These are phyloP conservation scores for Pseudogymnoascus sp. DNA, from an alignment of 2,329 filamentous ascomycete genomes.

Conservation along the genomic window DNA sequence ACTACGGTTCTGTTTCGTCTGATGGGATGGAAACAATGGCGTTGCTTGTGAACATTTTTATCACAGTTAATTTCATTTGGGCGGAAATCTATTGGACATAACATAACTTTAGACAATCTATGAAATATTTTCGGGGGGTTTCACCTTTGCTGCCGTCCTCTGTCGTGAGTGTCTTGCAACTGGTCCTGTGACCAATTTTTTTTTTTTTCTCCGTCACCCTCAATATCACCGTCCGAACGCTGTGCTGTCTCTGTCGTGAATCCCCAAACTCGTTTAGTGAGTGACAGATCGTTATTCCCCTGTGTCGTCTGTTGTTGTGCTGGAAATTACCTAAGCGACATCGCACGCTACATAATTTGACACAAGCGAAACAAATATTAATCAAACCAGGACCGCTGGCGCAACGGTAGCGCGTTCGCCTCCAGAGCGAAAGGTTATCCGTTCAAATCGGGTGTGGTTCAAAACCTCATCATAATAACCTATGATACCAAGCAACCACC, in stretches of 20 bases:
- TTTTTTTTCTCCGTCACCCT: neutral
- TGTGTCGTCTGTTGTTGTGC: neutral
- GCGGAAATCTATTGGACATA: neutral
- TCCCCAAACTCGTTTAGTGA: neutral
- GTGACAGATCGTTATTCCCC: neutral
- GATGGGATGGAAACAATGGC: neutral
- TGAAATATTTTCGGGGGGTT: neutral
- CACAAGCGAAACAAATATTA: neutral
- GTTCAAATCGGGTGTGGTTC: slow-evolving; percentile 5
- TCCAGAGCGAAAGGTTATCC: slow-evolving; percentile 4
- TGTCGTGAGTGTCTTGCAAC: neutral
- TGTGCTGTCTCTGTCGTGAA: neutral
- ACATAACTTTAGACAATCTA: slow-evolving; percentile 2
- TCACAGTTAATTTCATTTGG: neutral
- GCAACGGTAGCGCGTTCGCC: slow-evolving; percentile 4
- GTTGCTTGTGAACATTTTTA: neutral
- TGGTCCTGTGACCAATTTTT: neutral
- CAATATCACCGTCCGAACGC: neutral
- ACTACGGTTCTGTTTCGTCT: neutral
- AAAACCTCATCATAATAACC: slow-evolving; percentile 2
- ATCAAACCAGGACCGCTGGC: slow-evolving; percentile 3
- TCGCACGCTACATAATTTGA: neutral
- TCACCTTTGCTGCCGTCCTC: neutral
- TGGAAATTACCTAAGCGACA: neutral
- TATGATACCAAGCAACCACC: slow-evolving; percentile 1